Evolutionary conservation across 495 filamentous ascomycete genomes (phyloP).

Genomic region (Baudoinia panamericana): DNA sequence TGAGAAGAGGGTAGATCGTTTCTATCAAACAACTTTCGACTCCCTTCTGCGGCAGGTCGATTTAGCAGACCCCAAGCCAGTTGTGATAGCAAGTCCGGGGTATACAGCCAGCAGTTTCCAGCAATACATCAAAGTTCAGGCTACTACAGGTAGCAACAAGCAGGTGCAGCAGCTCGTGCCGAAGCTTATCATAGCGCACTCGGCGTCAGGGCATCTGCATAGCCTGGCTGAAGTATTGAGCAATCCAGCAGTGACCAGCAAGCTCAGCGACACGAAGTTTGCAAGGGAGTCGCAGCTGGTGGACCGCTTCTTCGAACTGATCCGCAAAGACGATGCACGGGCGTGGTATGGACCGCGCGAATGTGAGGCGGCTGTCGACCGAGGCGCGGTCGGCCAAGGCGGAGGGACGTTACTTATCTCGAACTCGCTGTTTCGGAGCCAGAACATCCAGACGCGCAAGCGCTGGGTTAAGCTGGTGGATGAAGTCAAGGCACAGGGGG

Average conservation of each 20-base stretch:
- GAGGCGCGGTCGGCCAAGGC: constrained; percentile 78
- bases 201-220: constrained; percentile 71
- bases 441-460: constrained; percentile 66
- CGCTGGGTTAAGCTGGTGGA: constrained; percentile 80
- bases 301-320: constrained; percentile 66
- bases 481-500: constrained; percentile 77
- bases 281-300: constrained; percentile 72
- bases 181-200: constrained; percentile 64
- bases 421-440: constrained; percentile 70
- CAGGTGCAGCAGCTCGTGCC: constrained; percentile 27
- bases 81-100: constrained; percentile 83
- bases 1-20: constrained; percentile 59
- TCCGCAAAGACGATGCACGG: constrained; percentile 74
- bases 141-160: constrained; percentile 49
- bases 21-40: constrained; percentile 65
- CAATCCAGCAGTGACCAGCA: constrained; percentile 58
- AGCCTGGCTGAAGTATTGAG: constrained; percentile 74
- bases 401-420: constrained; percentile 75
- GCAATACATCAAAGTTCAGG: constrained; percentile 62
- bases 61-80: constrained; percentile 49
- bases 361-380: constrained; percentile 72
- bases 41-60: constrained; percentile 70
- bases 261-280: constrained; percentile 73
- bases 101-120: constrained; percentile 74
- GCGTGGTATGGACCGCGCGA: constrained; percentile 86